Base-by-base conservation (phyloP, 371 early-diverging fungal genomes). In the Mycotypha africana region DNA sequence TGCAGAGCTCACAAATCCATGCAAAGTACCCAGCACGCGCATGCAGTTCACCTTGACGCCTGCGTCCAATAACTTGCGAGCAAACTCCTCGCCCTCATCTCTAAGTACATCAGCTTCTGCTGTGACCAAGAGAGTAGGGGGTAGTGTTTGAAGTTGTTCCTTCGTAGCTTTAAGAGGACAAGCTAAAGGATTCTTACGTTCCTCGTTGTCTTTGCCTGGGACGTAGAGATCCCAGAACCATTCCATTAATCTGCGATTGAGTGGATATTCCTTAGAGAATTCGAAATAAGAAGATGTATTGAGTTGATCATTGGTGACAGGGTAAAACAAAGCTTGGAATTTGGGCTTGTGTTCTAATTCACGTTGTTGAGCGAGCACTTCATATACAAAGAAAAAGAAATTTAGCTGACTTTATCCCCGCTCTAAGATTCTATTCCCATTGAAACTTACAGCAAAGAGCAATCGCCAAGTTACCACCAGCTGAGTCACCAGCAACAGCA, bases 401-500 rank as follows among this genome's bases (percentile, higher is more conserved):
- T 7, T 4, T 22, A 34, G 3, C 21, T 31, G 30, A 8, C 30
- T 28, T n/a, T n/a, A n/a, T n/a, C n/a, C n/a, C n/a, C n/a, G n/a
- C n/a, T n/a, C 6, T 6, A 8, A 28, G 6, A 28, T 8, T 6
- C 30, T 28, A 28, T 28, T 28, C 30, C 4, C 16, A 15, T 10
- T 23, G 16, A 1, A 31, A 36, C 15, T 42, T 56, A 56, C 56
- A 28, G 4, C 51, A 26, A 2, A 44, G 22, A 3, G 46, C 46
- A 35, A 45, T 39, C 3, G 62, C 28, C 20, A 61, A n/a, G n/a
- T 56, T 57, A 16, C 44, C 58, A 0, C 62, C 62, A 9, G 57
- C 38, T 25, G 57, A 56, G 31, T 61, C 62, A 10, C 62, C 62
- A 14, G 28, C 62, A 17, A 61, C 23, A 17, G 53, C 53, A 12